Conservation (phyloP, 164 flowering plant species). For the Tetrastigma voinierianum region DNA sequence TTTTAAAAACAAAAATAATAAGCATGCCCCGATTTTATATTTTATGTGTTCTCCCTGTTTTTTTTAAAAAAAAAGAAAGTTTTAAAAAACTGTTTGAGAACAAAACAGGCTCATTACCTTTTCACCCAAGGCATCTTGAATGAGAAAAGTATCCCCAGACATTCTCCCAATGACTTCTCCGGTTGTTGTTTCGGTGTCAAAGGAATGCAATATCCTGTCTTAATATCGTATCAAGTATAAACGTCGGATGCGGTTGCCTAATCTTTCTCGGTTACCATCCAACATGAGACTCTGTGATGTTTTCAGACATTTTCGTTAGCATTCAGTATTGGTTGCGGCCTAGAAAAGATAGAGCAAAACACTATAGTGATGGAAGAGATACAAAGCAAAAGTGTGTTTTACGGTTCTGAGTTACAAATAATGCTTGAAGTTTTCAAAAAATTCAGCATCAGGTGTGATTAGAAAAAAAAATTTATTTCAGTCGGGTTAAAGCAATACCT, state of each 20-base stretch:
- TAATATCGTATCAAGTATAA: conserved; percentile 52
- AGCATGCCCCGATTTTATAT: too few relatives aligned
- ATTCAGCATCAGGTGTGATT: too few relatives aligned
- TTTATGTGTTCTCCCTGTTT: too few relatives aligned
- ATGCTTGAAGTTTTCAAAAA: too few relatives aligned
- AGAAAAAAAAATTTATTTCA: too few relatives aligned
- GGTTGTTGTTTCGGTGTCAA: conserved; percentile 61
- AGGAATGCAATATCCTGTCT: conserved; percentile 64
- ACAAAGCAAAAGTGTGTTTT: too few relatives aligned
- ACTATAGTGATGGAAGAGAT: not conserved
- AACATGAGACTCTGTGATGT: conserved; percentile 50
- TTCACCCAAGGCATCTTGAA: conserved; percentile 76
- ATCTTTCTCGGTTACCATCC: conserved; percentile 67
- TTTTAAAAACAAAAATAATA: too few relatives aligned
- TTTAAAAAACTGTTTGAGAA: too few relatives aligned
- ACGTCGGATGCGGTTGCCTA: conserved; percentile 53
- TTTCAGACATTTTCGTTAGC: not conserved
- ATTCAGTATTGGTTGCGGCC: too few relatives aligned
- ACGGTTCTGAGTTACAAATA: too few relatives aligned
- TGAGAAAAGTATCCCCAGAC: conserved; percentile 72
- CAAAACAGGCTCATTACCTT: conserved; percentile 30
- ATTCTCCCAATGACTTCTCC: conserved; percentile 72
- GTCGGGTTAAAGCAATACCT: too few relatives aligned
- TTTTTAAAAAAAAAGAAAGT: too few relatives aligned
- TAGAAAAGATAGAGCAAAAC: not conserved